phyloP scores from a whole-genome alignment of 1,284 basidiomycete species.

The Irpex lacteus region DNA sequence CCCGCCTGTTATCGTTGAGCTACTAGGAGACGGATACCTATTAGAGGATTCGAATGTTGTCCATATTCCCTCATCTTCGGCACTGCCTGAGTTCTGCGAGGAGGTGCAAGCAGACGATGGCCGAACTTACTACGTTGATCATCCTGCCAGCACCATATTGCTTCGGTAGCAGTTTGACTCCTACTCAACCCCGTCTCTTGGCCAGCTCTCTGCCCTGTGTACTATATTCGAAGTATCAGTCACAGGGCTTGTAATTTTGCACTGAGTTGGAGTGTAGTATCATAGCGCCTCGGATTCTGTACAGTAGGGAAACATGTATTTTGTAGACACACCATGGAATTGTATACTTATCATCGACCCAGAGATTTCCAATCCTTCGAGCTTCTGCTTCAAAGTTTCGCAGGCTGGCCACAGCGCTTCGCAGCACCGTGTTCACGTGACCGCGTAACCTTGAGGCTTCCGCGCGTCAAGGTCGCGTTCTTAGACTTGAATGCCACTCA shows the following conservation, averaged over 20 bases:
- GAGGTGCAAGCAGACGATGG: slow-evolving; percentile 4
- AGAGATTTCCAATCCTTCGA: neutral
- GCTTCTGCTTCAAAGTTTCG: neutral
- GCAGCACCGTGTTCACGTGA: neutral
- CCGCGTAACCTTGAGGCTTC: neutral
- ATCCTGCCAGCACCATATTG: neutral
- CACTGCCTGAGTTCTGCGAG: slow-evolving; percentile 14
- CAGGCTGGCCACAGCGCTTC: neutral
- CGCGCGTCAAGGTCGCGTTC: slow-evolving; percentile 2
- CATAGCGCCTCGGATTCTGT: too few species aligned
- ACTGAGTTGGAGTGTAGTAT: too few species aligned
- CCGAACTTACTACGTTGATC: slow-evolving; percentile 11
- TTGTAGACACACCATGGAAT: too few species aligned
- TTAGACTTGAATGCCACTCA: neutral
- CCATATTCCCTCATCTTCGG: neutral
- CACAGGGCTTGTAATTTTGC: neutral
- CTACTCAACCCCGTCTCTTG: neutral
- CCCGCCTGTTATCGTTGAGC: slow-evolving; percentile 3
- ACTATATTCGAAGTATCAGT: neutral
- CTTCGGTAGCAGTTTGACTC: neutral
- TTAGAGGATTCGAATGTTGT: neutral
- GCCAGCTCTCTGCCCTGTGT: neutral
- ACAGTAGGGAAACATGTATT: too few species aligned
- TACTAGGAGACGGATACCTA: slow-evolving; percentile 9
- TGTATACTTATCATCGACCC: too few species aligned